Base-by-base conservation (phyloP, 306 rosid genomes). In the Prunus dulcis region DNA sequence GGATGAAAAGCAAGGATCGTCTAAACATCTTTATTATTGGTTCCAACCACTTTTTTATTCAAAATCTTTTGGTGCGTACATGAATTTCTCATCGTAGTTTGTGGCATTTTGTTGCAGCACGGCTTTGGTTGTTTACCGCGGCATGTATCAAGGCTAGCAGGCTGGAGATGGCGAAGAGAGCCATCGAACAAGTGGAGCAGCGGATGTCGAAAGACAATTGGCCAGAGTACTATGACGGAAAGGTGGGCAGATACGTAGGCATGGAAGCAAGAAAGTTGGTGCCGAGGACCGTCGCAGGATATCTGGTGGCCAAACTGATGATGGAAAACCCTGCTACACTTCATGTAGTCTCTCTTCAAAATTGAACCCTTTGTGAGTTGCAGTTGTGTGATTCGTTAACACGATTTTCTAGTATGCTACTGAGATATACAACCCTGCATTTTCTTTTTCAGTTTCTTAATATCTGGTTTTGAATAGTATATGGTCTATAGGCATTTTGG, bases 181-280 rank as follows among this genome's bases (percentile, higher is more conserved):
- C 79, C 18, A 74, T 80, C 4, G 80, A 80, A 56, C 76, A 49
- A 30, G 75, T 52, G 14, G 79, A 80, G 76, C 19, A 43, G n/a
- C 64, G 80, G 7, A 79, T 80, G 19, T 62, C 50, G 18, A 73
- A 73, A 56, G 83, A 74, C n/a, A 68, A 74, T n/a, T 79, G 78
- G 82, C 69, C 78, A 0, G 82, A 79, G 74, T 79, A 79, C 32
- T 79, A 79, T 66, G 83, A 73, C 10, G 79, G 83, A 4, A 79
- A 56, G 67, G 67, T 69, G 7, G 74, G 78, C 12, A 52, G 78
- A 11, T 79, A 73, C 53, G 49, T 79, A 18, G 61, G 61, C 22
- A 55, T n/a, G 61, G 71, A 78, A 49, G 81, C 81, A 12, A 77
- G 80, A 62, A 77, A 77, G 49, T 45, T 30, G 34, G 34, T 30